phyloP scores from a whole-genome alignment of 108 stramenopile species.

The Cylindrotheca fusiformis region DNA sequence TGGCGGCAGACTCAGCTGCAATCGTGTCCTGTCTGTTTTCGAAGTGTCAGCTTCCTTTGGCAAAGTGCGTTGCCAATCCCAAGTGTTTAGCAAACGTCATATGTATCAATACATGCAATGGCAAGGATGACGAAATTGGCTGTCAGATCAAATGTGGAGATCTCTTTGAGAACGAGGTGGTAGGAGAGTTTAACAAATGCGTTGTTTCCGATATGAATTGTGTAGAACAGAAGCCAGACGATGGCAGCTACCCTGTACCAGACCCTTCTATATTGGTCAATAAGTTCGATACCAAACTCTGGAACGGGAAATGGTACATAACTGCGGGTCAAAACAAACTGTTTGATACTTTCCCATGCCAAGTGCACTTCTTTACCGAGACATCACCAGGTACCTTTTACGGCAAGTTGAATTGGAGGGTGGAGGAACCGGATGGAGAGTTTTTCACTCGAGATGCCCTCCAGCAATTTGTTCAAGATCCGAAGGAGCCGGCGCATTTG shows the following conservation, averaged over 20 bases:
- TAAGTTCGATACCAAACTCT: conserved; percentile 84
- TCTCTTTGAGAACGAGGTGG: conserved; percentile 92
- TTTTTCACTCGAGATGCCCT: conserved; percentile 92
- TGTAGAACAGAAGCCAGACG: conserved; percentile 89
- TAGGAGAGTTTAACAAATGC: conserved; percentile 96
- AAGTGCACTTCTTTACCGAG: conserved; percentile 96
- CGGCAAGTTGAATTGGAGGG: conserved; percentile 93
- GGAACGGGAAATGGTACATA: conserved; percentile 93
- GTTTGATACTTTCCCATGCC: conserved; percentile 96
- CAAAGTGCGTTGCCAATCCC: conserved; percentile 87
- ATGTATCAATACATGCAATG: conserved; percentile 93
- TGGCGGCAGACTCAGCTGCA: conserved; percentile 63
- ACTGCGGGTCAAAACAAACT: conserved; percentile 90
- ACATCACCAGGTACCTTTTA: conserved; percentile 81
- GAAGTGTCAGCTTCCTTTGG: conserved; percentile 65
- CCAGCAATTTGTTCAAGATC: conserved; percentile 91
- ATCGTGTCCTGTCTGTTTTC: conserved; percentile 75
- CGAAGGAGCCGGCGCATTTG: conserved; percentile 76
- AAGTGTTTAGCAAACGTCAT: conserved; percentile 94
- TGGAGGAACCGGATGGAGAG: conserved; percentile 95
- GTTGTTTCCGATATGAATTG: conserved; percentile 90
- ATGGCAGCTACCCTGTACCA: conserved; percentile 89
- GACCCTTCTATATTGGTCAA: conserved; percentile 51
- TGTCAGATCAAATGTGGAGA: conserved; percentile 97
- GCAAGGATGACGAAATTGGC: conserved; percentile 77